phyloP scores from a whole-genome alignment of 768 basidiomycete species.

The Erythrobasidium yunnanense region DNA sequence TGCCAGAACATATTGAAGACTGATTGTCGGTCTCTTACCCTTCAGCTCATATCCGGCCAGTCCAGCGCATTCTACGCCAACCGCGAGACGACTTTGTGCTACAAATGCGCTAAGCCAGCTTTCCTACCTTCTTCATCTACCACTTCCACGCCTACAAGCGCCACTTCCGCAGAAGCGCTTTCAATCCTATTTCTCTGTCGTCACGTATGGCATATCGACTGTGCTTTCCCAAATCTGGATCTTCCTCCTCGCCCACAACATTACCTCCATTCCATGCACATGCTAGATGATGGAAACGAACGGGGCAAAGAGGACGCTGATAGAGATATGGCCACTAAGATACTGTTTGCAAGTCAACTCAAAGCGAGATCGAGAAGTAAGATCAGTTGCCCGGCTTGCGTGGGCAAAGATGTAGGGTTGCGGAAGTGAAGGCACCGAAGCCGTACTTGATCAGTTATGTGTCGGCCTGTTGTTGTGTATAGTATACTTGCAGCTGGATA shows the following conservation, averaged over 20 bases:
- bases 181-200: constrained; percentile 34
- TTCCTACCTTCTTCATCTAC: constrained; percentile 25
- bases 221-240: constrained; percentile 31
- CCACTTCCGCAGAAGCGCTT: constrained; percentile 28
- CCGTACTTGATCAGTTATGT: neutral
- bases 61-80: constrained; percentile 66
- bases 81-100: constrained; percentile 35
- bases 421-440: neutral
- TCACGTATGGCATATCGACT: constrained; percentile 27
- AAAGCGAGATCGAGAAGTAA: neutral
- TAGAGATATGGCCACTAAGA: constrained; percentile 17
- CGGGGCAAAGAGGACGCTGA: neutral
- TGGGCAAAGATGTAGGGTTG: neutral
- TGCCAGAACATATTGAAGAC: constrained; percentile 76
- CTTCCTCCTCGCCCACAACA: constrained; percentile 27
- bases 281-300: neutral
- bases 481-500: too few relatives aligned
- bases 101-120: constrained; percentile 28
- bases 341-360: constrained; percentile 19
- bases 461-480: constrained; percentile 2
- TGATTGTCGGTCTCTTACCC: constrained; percentile 64
- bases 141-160: constrained; percentile 1
- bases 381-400: constrained; percentile 21
- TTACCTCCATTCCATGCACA: constrained; percentile 2
- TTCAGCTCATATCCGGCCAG: constrained; percentile 61